These are phyloP conservation scores for Osmanthus fragrans DNA, from an alignment of 257 asterid species.

Conservation along the genomic window DNA sequence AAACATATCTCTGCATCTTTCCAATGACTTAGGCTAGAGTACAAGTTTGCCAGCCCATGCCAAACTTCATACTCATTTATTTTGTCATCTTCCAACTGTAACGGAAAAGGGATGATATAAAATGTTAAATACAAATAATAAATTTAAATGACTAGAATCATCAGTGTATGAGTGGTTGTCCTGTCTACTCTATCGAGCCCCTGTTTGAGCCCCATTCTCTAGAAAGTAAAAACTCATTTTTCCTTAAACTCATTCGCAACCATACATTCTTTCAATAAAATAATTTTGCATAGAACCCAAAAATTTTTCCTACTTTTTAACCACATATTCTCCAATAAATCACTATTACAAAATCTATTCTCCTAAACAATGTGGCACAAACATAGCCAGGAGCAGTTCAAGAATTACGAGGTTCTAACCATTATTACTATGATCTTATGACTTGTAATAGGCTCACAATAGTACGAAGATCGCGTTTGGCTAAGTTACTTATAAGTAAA, in stretches of 20 bases:
- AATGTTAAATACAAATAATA: background rate
- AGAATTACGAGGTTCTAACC: background rate
- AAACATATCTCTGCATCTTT: slow-evolving; percentile 92
- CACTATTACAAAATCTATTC: too few species aligned
- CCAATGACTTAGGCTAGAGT: slow-evolving; percentile 90
- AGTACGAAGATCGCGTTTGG: background rate
- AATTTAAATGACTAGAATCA: slow-evolving; percentile 18
- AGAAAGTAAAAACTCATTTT: too few species aligned
- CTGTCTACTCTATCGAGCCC: slow-evolving; percentile 1
- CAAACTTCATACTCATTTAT: slow-evolving; percentile 89
- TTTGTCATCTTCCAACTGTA: slow-evolving; percentile 69
- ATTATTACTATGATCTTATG: background rate
- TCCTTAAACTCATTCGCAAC: too few species aligned
- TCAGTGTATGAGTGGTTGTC: background rate
- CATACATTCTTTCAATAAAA: too few species aligned
- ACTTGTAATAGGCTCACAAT: slow-evolving; percentile 1
- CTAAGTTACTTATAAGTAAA: background rate
- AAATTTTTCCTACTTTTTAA: too few species aligned
- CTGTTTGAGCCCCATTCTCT: too few species aligned
- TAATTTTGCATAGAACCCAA: too few species aligned
- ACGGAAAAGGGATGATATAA: slow-evolving; percentile 18
- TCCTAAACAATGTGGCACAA: too few species aligned
- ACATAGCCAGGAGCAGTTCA: background rate
- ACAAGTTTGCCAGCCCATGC: slow-evolving; percentile 90
- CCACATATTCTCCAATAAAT: too few species aligned